Percentiles rank a stretch among this genome's conserved stretches.
Evolutionary conservation across 2,329 filamentous ascomycete species (phyloP).

Genomic region (Periconia sp.): DNA sequence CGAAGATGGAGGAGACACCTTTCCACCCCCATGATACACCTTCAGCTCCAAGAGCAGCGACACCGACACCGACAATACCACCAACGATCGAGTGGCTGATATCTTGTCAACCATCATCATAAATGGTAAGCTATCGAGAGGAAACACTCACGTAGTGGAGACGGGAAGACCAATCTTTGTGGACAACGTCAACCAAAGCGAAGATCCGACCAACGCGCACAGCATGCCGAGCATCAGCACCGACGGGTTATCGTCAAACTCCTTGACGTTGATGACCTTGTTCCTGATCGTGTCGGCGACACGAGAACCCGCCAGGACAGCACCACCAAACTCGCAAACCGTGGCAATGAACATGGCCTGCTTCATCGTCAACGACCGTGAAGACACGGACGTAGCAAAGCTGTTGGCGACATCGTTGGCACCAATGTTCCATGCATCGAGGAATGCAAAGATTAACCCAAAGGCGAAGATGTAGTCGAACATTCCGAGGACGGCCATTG

Average conservation of each 20-base stretch:
- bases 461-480: constrained; percentile 67
- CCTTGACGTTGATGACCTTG: constrained; percentile 49
- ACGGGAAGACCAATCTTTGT: constrained; percentile 57
- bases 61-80: constrained; percentile 48
- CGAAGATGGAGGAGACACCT: constrained; percentile 59
- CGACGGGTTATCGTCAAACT: constrained; percentile 49
- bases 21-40: constrained; percentile 60
- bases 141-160: constrained; percentile 48
- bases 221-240: constrained; percentile 59
- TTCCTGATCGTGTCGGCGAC: constrained; percentile 52
- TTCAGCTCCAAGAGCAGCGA: constrained; percentile 55
- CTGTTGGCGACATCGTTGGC: constrained; percentile 56
- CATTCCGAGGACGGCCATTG: constrained; percentile 2
- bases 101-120: neutral
- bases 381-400: constrained; percentile 52
- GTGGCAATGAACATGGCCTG: constrained; percentile 50
- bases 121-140: neutral
- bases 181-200: constrained; percentile 56
- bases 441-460: constrained; percentile 65
- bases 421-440: constrained; percentile 68
- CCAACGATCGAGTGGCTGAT: constrained; percentile 45
- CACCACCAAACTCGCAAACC: constrained; percentile 50
- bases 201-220: constrained; percentile 55
- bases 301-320: constrained; percentile 44
- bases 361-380: constrained; percentile 51